Evolutionary conservation across 2,329 filamentous ascomycete species (phyloP).

Genomic region (Gyromitra esculenta): DNA sequence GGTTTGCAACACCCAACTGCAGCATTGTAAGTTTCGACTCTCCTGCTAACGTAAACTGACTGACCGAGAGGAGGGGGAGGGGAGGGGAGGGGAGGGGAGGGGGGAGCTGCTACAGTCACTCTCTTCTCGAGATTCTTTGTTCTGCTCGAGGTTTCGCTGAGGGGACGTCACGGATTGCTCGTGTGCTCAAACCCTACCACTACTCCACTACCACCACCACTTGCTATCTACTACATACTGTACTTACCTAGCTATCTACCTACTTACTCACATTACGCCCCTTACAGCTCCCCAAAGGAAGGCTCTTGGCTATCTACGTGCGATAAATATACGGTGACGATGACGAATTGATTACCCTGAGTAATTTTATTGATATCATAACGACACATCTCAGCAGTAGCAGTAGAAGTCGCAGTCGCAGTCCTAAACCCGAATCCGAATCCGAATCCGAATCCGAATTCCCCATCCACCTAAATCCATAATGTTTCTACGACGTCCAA

Average conservation of each 20-base stretch:
- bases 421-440: no score
- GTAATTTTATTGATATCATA: not conserved
- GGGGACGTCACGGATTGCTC: not conserved
- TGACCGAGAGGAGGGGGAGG: not conserved
- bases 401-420: not conserved
- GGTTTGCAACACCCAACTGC: slow-evolving; percentile 3
- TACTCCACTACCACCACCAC: not conserved
- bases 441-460: not conserved
- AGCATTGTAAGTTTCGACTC: not conserved
- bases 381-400: not conserved
- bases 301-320: not conserved
- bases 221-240: not conserved
- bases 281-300: not conserved
- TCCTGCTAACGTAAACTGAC: not conserved
- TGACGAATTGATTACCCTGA: not conserved
- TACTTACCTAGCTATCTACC: not conserved
- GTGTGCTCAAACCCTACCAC: not conserved
- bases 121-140: not conserved
- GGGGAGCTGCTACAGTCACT: no score
- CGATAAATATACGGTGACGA: not conserved
- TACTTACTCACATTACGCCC: not conserved
- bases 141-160: not conserved
- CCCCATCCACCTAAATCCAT: not conserved
- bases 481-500: not conserved
- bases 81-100: not conserved